A percentile compares a stretch with the other conserved stretches of the same genome.
These are phyloP conservation scores for Trichosporon ovoides DNA, from an alignment of 1,284 basidiomycete genomes.

Conservation along the genomic window DNA sequence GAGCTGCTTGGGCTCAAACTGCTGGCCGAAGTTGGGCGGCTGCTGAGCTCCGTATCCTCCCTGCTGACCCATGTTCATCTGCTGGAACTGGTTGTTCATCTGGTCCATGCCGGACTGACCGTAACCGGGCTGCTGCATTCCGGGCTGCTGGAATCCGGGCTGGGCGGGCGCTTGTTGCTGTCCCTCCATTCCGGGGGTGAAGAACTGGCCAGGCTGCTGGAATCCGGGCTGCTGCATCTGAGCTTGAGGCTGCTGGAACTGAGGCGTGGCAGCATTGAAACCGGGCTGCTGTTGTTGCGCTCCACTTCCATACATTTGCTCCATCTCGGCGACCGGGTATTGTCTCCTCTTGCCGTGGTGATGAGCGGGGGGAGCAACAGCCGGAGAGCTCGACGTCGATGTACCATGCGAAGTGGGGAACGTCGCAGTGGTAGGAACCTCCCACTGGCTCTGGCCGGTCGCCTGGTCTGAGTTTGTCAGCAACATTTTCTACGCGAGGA, in stretches of 20 bases:
- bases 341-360: constrained; percentile 65
- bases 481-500: not conserved
- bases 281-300: constrained; percentile 32
- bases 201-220: constrained; percentile 57
- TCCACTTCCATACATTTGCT: constrained; percentile 65
- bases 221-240: constrained; percentile 45
- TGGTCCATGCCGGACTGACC: constrained; percentile 55
- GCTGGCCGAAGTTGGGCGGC: constrained; percentile 8
- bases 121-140: constrained; percentile 31
- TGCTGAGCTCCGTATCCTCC: constrained; percentile 41
- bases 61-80: constrained; percentile 73
- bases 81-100: constrained; percentile 75
- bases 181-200: constrained; percentile 71
- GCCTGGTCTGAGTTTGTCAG: constrained; percentile 36
- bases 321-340: constrained; percentile 77
- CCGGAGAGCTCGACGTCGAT: constrained; percentile 24
- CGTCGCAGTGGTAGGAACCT: constrained; percentile 51
- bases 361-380: constrained; percentile 26
- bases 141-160: constrained; percentile 34
- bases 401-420: constrained; percentile 19
- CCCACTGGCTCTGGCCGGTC: constrained; percentile 63
- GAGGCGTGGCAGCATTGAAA: constrained; percentile 16
- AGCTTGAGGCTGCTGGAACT: constrained; percentile 34
- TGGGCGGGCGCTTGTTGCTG: constrained; percentile 48
- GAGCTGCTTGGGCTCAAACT: constrained; percentile 34